A percentile compares a stretch with the other conserved stretches of the same genome.
These are phyloP conservation scores for Chalciporus sp. DNA, from an alignment of 1,284 basidiomycete genomes.

Conservation along the genomic window DNA sequence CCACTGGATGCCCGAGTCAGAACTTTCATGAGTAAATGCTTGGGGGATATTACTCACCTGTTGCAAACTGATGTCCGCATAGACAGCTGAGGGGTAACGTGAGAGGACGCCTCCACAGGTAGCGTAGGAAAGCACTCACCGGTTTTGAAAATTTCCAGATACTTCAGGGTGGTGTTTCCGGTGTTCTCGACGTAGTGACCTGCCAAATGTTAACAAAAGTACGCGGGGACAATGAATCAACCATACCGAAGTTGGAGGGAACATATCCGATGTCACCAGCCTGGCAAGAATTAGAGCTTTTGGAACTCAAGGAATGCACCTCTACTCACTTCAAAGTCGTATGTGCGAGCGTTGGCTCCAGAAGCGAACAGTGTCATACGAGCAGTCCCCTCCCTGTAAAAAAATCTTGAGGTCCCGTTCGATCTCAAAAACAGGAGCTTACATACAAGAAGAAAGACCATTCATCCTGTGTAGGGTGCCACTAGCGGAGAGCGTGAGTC, in stretches of 20 bases:
- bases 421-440: constrained; percentile 34
- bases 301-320: not conserved
- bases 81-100: constrained; percentile 23
- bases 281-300: constrained; percentile 31
- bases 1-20: constrained; percentile 45
- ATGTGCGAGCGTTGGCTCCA: constrained; percentile 63
- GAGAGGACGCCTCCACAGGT: not conserved
- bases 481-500: constrained; percentile 29
- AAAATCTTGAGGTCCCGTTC: too few species aligned
- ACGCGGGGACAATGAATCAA: not conserved
- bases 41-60: constrained; percentile 48
- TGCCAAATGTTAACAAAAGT: constrained; percentile 11
- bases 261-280: constrained; percentile 68
- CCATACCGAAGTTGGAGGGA: constrained; percentile 53
- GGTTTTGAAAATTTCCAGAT: constrained; percentile 67
- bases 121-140: constrained; percentile 29
- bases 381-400: constrained; percentile 50
- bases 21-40: too few species aligned
- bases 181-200: constrained; percentile 75
- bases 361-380: constrained; percentile 69
- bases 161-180: constrained; percentile 62
- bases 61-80: constrained; percentile 65
- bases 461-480: constrained; percentile 74
- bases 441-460: constrained; percentile 53
- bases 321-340: constrained; percentile 56